Conservation (phyloP, 2,329 filamentous ascomycete genomes). For the Pseudogymnoascus sp. region DNA sequence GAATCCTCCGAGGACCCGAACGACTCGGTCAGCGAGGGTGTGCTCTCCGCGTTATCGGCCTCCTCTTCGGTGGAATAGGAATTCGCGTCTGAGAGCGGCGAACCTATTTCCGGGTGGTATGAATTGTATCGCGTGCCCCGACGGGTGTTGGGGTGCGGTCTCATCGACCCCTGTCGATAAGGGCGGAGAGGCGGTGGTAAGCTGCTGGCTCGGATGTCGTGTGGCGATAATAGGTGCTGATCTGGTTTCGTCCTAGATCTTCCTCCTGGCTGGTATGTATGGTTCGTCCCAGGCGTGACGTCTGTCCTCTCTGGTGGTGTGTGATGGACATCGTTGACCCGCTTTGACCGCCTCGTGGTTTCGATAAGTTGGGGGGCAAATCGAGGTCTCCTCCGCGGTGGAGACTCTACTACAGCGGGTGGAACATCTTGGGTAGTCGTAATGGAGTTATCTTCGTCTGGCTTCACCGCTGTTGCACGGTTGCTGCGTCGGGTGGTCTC, state of each 20-base stretch:
- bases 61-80: slow-evolving; percentile 30
- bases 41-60: slow-evolving; percentile 20
- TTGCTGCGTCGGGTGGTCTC: slow-evolving; percentile 60
- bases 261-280: slow-evolving; percentile 16
- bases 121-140: slow-evolving; percentile 32
- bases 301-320: slow-evolving; percentile 61
- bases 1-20: slow-evolving; percentile 27
- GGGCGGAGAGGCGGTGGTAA: slow-evolving; percentile 29
- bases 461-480: slow-evolving; percentile 37
- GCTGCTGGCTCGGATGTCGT: neutral
- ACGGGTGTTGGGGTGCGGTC: slow-evolving; percentile 33
- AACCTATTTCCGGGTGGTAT: slow-evolving; percentile 35
- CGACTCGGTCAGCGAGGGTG: slow-evolving; percentile 26
- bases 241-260: slow-evolving; percentile 16
- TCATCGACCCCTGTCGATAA: slow-evolving; percentile 33
- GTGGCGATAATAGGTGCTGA: slow-evolving; percentile 17
- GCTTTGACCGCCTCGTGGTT: slow-evolving; percentile 63
- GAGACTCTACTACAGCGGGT: slow-evolving; percentile 21
- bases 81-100: slow-evolving; percentile 38
- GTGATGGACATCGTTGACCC: slow-evolving; percentile 36
- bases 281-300: slow-evolving; percentile 44
- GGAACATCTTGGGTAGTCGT: slow-evolving; percentile 43
- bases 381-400: slow-evolving; percentile 31
- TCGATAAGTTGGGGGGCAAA: slow-evolving; percentile 78
- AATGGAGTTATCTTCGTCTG: slow-evolving; percentile 49